phyloP scores from a whole-genome alignment of 306 rosid genomes.

The Trifolium fragiferum region DNA sequence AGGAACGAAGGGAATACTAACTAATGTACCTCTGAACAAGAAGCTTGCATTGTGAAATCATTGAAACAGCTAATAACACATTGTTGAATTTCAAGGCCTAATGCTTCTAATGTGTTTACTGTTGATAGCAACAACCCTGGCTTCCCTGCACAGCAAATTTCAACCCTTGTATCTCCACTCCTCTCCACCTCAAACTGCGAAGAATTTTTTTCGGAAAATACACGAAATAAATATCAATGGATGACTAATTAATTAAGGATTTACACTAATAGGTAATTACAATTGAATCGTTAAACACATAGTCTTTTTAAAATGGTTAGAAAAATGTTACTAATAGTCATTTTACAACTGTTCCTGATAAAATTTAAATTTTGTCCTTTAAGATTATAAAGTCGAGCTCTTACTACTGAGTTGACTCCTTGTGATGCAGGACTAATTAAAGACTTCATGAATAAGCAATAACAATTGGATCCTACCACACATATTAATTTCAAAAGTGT shows the following conservation, averaged over 20 bases:
- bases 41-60: constrained; percentile 95
- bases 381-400: neutral
- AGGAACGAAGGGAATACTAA: neutral
- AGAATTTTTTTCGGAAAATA: neutral
- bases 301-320: no score
- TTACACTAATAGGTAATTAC: neutral
- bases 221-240: neutral
- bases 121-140: constrained; percentile 77
- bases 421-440: neutral
- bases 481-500: neutral
- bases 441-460: neutral
- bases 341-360: neutral
- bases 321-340: neutral
- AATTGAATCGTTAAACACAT: neutral
- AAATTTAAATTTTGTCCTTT: neutral
- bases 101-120: constrained; percentile 76
- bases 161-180: constrained; percentile 63
- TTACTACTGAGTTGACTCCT: neutral
- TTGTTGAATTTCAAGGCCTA: constrained; percentile 93
- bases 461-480: neutral
- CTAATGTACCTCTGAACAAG: constrained; percentile 80
- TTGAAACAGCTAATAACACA: constrained; percentile 91
- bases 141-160: constrained; percentile 84
- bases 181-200: constrained; percentile 86
- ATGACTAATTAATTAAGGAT: neutral